Base-by-base conservation (phyloP, 2,329 filamentous ascomycete genomes). In the Aureobasidium sp. region DNA sequence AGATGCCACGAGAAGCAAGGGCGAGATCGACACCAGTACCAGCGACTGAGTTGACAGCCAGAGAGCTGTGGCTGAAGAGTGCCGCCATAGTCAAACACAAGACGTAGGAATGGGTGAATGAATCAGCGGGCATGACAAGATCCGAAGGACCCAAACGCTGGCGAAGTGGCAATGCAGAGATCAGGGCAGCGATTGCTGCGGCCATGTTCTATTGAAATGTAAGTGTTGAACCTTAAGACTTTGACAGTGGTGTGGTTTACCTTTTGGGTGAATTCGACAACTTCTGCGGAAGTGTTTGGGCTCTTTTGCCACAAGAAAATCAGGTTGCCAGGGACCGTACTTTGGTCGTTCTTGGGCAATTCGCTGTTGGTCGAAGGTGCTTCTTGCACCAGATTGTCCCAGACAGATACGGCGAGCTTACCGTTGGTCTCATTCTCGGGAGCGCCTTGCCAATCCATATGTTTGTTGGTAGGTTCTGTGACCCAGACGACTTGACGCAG, bases 371-470 rank as follows among this genome's bases (percentile, higher is more conserved):
- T 79, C 32, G 79, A 76, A 51, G 73, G 74, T 24, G 74, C 70
- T 16, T 82, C 80, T 59, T 78, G 77, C 22, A 96, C 73, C 50
- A 97, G 79, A 56, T 96, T 88, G 63, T 95, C 88, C 90, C 91
- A 98, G 12, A 91, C 93, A n/a, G 84, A 80, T 14, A 96, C 86
- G 53, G 86, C 86, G 56, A 95, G 76, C 57, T 78, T 83, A 54
- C 85, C 80, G 14, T 85, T 85, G 54, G 85, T 84, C 48, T 86
- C 85, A 14, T 25, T 17, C 63, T 85, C 80, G 10, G 90, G 90
- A 2, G 90, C 81, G 65, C 91, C 88, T 61, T 88, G 90, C 90
- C 91, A 98, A 70, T 95, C 90, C 78, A 98, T 86, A 66, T 97
- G 91, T 61, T 83, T 81, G 72, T 84, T 96, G 37, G 89, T 89